Percentiles rank a stretch among this genome's conserved stretches.
Evolutionary conservation across 2,329 filamentous ascomycete species (phyloP).

Genomic region (Neopestalotiopsis rosae): DNA sequence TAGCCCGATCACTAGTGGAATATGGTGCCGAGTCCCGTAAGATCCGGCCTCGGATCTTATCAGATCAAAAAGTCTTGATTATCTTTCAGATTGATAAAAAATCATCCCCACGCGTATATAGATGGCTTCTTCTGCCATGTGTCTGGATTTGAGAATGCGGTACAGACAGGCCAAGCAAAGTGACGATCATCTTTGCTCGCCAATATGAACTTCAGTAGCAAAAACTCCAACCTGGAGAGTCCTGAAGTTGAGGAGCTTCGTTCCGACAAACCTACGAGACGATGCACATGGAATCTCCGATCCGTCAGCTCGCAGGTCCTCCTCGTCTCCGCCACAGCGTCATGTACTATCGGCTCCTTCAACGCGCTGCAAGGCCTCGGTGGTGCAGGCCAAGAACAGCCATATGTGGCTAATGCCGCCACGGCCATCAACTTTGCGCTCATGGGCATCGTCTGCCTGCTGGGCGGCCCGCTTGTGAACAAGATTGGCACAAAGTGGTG

Average conservation of each 20-base stretch:
- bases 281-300: background rate
- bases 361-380: slow-evolving; percentile 2
- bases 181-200: background rate
- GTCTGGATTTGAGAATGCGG: background rate
- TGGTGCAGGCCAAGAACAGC: slow-evolving; percentile 19
- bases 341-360: slow-evolving; percentile 2
- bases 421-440: slow-evolving; percentile 32
- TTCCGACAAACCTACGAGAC: background rate
- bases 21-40: background rate
- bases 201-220: background rate
- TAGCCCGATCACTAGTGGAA: background rate
- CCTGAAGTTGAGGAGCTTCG: background rate
- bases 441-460: slow-evolving; percentile 33
- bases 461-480: slow-evolving; percentile 29
- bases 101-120: background rate
- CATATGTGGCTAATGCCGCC: slow-evolving; percentile 25
- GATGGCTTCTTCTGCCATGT: background rate
- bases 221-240: background rate
- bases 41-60: background rate
- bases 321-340: background rate
- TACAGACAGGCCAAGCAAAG: background rate
- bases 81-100: background rate
- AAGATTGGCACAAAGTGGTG: slow-evolving; percentile 27
- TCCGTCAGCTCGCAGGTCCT: background rate
- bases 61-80: background rate